These are phyloP conservation scores for Mycena rebaudengoi DNA, from an alignment of 768 basidiomycete species.

Conservation along the genomic window DNA sequence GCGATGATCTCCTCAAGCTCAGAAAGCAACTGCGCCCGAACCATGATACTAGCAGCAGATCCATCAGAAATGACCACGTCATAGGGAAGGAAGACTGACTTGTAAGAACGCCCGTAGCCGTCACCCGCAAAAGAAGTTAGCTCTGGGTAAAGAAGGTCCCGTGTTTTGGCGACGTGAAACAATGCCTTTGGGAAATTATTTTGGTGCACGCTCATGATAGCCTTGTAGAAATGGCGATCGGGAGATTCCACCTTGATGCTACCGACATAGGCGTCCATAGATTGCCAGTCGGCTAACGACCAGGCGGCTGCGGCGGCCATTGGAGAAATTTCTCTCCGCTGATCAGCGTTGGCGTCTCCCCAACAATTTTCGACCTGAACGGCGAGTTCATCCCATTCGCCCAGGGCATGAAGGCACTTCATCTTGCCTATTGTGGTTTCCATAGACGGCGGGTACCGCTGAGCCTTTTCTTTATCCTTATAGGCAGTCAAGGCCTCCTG, in stretches of 20 bases:
- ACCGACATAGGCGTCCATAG: conserved; percentile 96
- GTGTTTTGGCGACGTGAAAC: conserved; percentile 89
- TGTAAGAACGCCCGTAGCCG: conserved; percentile 96
- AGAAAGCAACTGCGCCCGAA: conserved; percentile 97
- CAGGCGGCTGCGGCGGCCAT: conserved; percentile 98
- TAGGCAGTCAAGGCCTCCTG: conserved; percentile 91
- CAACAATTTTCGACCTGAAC: conserved; percentile 88
- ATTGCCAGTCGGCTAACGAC: conserved; percentile 97
- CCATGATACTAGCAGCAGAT: conserved; percentile 74
- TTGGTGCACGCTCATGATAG: conserved; percentile 94
- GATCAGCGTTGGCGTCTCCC: conserved; percentile 82
- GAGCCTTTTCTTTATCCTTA: conserved; percentile 79
- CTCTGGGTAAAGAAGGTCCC: conserved; percentile 92
- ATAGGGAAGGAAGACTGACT: conserved; percentile 58
- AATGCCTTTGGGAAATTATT: conserved; percentile 94
- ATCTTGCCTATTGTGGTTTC: conserved; percentile 89
- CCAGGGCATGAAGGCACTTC: conserved; percentile 95
- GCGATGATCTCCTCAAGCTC: conserved; percentile 97
- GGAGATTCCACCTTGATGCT: conserved; percentile 94
- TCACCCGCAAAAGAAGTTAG: conserved; percentile 92
- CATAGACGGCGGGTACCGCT: conserved; percentile 77
- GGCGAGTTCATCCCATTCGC: conserved; percentile 95
- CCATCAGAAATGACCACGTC: neutral
- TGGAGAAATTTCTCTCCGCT: conserved; percentile 91
- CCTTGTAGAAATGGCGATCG: conserved; percentile 95